phyloP scores from a whole-genome alignment of 225 moss, liverwort and hornwort genomes.

The Rhytidiadelphus loreus region DNA sequence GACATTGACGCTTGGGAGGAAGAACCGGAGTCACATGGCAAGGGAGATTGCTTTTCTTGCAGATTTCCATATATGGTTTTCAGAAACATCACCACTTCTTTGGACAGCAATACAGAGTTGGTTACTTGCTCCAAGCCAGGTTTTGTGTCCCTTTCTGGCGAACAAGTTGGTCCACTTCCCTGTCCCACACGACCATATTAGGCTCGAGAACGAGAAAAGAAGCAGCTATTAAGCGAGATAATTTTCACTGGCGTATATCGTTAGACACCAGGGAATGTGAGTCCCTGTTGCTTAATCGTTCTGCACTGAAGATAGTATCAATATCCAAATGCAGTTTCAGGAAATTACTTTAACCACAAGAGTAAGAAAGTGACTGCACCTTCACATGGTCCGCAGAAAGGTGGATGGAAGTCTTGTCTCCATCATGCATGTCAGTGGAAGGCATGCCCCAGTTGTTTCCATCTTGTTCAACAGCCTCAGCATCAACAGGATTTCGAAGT shows the following conservation, averaged over 20 bases:
- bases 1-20: constrained; percentile 29
- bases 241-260: not conserved
- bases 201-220: not conserved
- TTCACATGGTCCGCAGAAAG: not conserved
- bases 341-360: not conserved
- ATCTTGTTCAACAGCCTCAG: not conserved
- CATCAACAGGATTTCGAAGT: not conserved
- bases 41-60: constrained; percentile 17
- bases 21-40: constrained; percentile 22
- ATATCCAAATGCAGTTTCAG: not conserved
- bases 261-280: not conserved
- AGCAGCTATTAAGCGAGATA: not conserved
- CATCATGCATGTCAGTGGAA: not conserved
- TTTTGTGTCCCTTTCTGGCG: not conserved
- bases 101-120: constrained; percentile 24
- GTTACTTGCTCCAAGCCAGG: constrained; percentile 3
- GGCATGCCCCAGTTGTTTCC: not conserved
- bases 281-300: not conserved
- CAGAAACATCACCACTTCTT: constrained; percentile 38
- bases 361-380: constrained; percentile 14
- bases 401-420: not conserved
- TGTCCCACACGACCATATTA: constrained; percentile 5
- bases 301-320: not conserved
- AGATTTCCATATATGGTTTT: constrained; percentile 29
- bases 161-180: not conserved